phyloP scores from a whole-genome alignment of 768 basidiomycete genomes.

The Lactarius sanguifluus region DNA sequence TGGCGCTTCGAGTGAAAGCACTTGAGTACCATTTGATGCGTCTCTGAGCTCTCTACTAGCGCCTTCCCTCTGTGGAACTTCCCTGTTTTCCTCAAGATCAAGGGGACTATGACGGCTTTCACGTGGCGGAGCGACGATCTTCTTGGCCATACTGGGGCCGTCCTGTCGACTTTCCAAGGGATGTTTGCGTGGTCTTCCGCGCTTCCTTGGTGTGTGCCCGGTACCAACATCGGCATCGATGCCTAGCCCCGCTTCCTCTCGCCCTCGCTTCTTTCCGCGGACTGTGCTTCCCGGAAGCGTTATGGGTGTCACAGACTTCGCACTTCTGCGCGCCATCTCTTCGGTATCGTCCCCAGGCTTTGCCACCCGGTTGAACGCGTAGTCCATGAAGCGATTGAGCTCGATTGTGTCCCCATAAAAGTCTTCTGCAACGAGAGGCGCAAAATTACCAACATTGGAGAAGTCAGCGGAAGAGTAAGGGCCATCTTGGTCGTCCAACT shows the following conservation, averaged over 20 bases:
- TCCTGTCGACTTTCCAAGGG: conserved; percentile 32
- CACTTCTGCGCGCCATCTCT: conserved; percentile 28
- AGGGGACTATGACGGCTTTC: neutral
- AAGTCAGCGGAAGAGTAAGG: conserved; percentile 50
- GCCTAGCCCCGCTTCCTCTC: conserved; percentile 33
- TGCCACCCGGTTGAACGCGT: conserved; percentile 40
- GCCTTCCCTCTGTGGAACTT: neutral
- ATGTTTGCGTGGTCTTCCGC: conserved; percentile 38
- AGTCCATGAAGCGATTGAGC: conserved; percentile 50
- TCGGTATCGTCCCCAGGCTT: conserved; percentile 9
- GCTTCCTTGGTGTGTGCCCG: conserved; percentile 36
- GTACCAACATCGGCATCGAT: neutral
- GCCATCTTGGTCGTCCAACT: conserved; percentile 52
- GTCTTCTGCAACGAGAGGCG: conserved; percentile 40
- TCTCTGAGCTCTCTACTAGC: neutral
- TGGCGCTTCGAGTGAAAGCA: conserved; percentile 27
- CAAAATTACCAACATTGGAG: conserved; percentile 55
- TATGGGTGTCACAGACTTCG: conserved; percentile 24
- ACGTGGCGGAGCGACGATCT: neutral
- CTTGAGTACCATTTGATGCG: neutral
- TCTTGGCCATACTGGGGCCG: conserved; percentile 18
- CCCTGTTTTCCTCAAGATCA: neutral
- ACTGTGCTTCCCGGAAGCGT: conserved; percentile 34
- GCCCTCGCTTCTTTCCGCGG: conserved; percentile 38
- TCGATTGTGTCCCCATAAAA: conserved; percentile 54